A percentile compares a stretch with the other conserved stretches of the same genome.
These are phyloP conservation scores for Lanzia echinophila DNA, from an alignment of 2,329 filamentous ascomycete genomes.

Conservation along the genomic window DNA sequence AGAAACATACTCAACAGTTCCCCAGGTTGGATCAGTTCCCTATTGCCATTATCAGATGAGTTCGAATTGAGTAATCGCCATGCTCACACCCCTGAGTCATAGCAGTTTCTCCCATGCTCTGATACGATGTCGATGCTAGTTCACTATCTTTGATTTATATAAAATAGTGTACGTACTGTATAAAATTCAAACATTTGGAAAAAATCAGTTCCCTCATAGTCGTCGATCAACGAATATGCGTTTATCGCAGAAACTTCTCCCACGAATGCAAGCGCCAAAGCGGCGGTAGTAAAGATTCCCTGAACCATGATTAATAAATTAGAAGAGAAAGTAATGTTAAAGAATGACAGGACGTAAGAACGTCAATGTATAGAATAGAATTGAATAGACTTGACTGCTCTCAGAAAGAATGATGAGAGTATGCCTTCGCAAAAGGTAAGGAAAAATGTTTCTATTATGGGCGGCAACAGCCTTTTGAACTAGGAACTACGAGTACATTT, in stretches of 20 bases:
- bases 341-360: conserved; percentile 22
- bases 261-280: conserved; percentile 7
- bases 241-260: conserved; percentile 13
- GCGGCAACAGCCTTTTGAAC: conserved; percentile 8
- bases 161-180: conserved; percentile 25
- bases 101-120: background rate
- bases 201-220: conserved; percentile 38
- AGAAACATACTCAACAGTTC: conserved; percentile 56
- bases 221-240: conserved; percentile 12
- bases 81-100: background rate
- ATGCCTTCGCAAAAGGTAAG: background rate
- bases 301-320: conserved; percentile 14
- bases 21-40: conserved; percentile 53
- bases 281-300: conserved; percentile 4
- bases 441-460: background rate
- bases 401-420: conserved; percentile 12
- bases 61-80: background rate
- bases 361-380: conserved; percentile 8
- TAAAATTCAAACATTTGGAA: conserved; percentile 48
- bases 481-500: background rate
- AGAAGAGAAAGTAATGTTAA: conserved; percentile 14
- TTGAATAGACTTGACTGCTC: conserved; percentile 1
- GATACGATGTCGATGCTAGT: background rate
- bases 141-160: background rate
- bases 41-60: conserved; percentile 7